Percentiles rank a stretch among this genome's conserved stretches.
Conservation (phyloP, 345 rosid species). For the Salix suchowensis region DNA sequence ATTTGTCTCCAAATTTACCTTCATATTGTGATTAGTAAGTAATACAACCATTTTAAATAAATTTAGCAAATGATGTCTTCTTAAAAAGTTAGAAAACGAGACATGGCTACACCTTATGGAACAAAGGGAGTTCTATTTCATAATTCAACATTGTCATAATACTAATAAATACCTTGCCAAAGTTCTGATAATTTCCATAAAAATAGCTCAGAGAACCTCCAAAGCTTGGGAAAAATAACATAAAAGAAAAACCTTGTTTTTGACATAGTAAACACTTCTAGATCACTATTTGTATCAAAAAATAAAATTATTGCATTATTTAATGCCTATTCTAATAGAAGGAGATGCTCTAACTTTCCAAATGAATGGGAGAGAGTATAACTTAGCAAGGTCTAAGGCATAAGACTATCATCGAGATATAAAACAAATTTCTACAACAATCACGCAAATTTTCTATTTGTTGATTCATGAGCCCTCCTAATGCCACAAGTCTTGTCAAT, state of each 20-base stretch:
- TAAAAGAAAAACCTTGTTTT: background rate
- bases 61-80: too few relatives aligned
- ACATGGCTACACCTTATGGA: too few relatives aligned
- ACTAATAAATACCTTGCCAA: background rate
- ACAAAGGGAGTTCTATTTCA: background rate
- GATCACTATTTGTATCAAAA: background rate
- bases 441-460: background rate
- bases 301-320: background rate
- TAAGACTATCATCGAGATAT: too few relatives aligned
- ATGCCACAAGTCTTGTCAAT: background rate
- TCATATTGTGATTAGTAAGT: too few relatives aligned
- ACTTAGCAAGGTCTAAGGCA: too few relatives aligned
- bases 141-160: background rate
- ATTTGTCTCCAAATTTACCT: too few relatives aligned
- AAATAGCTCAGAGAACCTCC: background rate
- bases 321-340: too few relatives aligned
- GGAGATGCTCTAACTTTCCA: too few relatives aligned
- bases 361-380: too few relatives aligned
- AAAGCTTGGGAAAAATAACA: background rate
- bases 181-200: background rate
- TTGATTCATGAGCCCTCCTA: background rate
- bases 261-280: background rate
- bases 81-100: too few relatives aligned
- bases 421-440: background rate
- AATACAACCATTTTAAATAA: too few relatives aligned